These are phyloP conservation scores for Hypoxylon sp. DNA, from an alignment of 2,329 filamentous ascomycete genomes.

Conservation along the genomic window DNA sequence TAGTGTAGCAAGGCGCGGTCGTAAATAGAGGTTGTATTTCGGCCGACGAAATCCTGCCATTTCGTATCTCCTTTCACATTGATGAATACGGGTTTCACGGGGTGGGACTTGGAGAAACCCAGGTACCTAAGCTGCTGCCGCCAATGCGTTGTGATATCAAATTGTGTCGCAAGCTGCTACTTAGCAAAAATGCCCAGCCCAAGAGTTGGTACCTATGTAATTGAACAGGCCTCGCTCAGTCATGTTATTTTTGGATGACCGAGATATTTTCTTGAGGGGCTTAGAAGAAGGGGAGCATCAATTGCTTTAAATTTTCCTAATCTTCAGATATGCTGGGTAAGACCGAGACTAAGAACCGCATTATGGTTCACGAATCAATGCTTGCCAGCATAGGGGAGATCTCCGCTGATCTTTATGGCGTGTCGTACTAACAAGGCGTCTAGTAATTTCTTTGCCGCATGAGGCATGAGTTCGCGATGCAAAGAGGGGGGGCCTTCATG, in stretches of 20 bases:
- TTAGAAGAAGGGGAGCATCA: conserved; percentile 7
- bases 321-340: conserved; percentile 17
- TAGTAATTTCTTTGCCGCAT: conserved; percentile 34
- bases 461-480: conserved; percentile 41
- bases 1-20: not conserved
- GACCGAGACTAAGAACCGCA: conserved; percentile 25
- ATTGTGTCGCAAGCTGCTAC: conserved; percentile 29
- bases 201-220: not conserved
- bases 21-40: conserved; percentile 4
- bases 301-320: conserved; percentile 13
- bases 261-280: conserved; percentile 1
- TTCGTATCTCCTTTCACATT: conserved; percentile 21
- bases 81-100: conserved; percentile 35
- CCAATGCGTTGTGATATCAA: conserved; percentile 34
- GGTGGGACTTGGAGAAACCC: conserved; percentile 21
- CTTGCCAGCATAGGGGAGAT: conserved; percentile 38
- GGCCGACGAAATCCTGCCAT: conserved; percentile 22
- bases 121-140: not conserved
- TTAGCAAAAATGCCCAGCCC: not conserved
- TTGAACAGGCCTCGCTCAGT: not conserved
- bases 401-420: conserved; percentile 40
- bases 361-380: conserved; percentile 40
- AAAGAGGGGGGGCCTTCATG: conserved; percentile 21
- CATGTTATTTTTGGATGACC: not conserved
- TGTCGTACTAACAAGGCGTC: conserved; percentile 38